Base-by-base conservation (phyloP, 805 yeast genomes). In the Wickerhamomyces silvicola region DNA sequence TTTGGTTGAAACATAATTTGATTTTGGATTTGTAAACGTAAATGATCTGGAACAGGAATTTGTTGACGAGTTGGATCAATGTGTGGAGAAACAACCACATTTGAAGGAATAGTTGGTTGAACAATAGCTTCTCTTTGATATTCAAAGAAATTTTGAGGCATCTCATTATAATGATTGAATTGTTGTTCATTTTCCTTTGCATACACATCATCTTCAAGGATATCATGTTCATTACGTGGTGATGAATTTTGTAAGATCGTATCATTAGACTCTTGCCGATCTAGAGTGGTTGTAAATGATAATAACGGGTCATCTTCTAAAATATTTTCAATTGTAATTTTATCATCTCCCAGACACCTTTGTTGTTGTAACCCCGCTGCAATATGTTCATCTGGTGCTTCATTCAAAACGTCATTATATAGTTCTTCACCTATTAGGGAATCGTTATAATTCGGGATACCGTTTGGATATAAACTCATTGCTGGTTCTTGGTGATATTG, bases 371-470 rank as follows among this genome's bases (percentile, higher is more conserved):
- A 37, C 6, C 45, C 44, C 20, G 46, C 45, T 22, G 37, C 42
- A 12, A 39, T 41, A 20, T 37, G 38, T 26, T 48, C 45, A 26
- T 43, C 45, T 2, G 50, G 42, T 2, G 39, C 34, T 27, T 42
- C 41, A 11, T 38, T 26, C 11, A 43, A 24, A 5, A 42, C 21
- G 7, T 30, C 32, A 18, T 33, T 30, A 13, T 39, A 41, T 3
- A 46, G 28, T 24, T 39, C 46, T 7, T 35, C 45, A 18, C 40
- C 26, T n/a, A 35, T 17, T 18, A 12, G 16, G 18, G n/a, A 24
- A 20, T 24, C 24, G 12, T 26, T 13, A 18, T 39, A 55, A 76
- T 21, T 57, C 71, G 18, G 76, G 68, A 38, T 66, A 58, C 37
- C 77, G 72, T 50, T n/a, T n/a, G n/a, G n/a, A n/a, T n/a, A n/a